Base-by-base conservation (phyloP, 139 green algal species). In the Eudorina sp. region DNA sequence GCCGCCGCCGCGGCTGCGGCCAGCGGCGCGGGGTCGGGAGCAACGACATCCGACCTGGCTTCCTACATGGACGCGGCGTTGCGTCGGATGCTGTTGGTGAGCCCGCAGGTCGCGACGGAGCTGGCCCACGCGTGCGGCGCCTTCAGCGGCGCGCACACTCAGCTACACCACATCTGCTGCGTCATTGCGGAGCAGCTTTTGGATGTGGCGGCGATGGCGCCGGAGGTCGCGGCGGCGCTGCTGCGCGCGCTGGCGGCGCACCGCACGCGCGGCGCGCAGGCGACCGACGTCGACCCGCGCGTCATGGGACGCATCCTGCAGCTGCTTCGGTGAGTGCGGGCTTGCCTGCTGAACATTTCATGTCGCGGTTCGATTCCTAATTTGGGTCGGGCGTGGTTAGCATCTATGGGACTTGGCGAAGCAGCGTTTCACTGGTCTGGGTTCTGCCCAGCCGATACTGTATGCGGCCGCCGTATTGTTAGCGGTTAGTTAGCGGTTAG, bases 161-260 rank as follows among this genome's bases (percentile, higher is more conserved):
- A 87, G 81, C 60, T 87, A 64, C 81, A 87, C 45, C 81, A 87
- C 64, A 45, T 87, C 62, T 79, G 64, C 64, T 78, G 81, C 11
- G 66, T 87, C 45, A 87, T 87, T 38, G 81, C 64, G 81, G 81
- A 87, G 83, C 83, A 88, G 83, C 83, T 88, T 36, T 48, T 80
- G n/a, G 83, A 80, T 46, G 83, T 88, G 36, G 83, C 83, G 48
- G 68, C 68, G 6, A 81, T 82, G 83, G 66, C 68, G 34, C 83
- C 83, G 14, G 83, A 88, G 68, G 83, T 88, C 48, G 83, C 83
- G 36, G 9, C 68, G 25, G 83, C 83, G 48, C 83, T 88, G 83
- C 46, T 88, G 83, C 48, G 68, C 6, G 68, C 83, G 51, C 66
- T 88, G 83, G 68, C 66, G 48, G 51, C 34, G 29, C 83, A 88